phyloP scores from a whole-genome alignment of 257 asterid genomes.

The Solanum dulcamara region DNA sequence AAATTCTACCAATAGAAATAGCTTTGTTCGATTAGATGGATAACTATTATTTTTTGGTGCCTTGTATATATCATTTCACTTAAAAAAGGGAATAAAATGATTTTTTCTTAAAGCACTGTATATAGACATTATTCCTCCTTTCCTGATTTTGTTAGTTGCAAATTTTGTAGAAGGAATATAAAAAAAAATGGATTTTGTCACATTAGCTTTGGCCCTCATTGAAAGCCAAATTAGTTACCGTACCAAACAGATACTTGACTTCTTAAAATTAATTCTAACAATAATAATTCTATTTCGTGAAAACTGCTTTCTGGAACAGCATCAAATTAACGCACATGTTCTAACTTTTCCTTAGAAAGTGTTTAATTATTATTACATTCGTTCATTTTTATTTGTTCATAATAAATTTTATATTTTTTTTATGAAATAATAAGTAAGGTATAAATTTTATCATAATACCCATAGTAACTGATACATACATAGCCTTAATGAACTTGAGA shows the following conservation, averaged over 20 bases:
- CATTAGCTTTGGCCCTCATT: background rate
- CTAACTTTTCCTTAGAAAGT: background rate
- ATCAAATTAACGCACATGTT: background rate
- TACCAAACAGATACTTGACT: constrained; percentile 32
- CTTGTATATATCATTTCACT: background rate
- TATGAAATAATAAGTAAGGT: too few relatives aligned
- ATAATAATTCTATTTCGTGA: background rate
- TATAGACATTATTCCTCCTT: constrained; percentile 3
- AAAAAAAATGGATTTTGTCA: background rate
- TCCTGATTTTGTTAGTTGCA: background rate
- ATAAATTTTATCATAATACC: too few relatives aligned
- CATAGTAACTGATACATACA: too few relatives aligned
- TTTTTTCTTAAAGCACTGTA: background rate
- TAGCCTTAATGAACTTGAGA: too few relatives aligned
- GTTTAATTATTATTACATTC: background rate
- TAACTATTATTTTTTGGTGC: background rate
- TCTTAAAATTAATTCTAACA: background rate
- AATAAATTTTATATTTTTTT: too few relatives aligned
- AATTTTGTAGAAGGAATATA: background rate
- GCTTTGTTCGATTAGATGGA: background rate
- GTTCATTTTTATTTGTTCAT: too few relatives aligned
- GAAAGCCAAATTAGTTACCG: constrained; percentile 26
- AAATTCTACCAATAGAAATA: background rate
- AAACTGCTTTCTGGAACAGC: background rate
- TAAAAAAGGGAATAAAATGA: background rate